Evolutionary conservation across 495 filamentous ascomycete species (phyloP), one percentile per base, ranked within the genome.

Genomic region (Staphylotrichum tortipilum): DNA sequence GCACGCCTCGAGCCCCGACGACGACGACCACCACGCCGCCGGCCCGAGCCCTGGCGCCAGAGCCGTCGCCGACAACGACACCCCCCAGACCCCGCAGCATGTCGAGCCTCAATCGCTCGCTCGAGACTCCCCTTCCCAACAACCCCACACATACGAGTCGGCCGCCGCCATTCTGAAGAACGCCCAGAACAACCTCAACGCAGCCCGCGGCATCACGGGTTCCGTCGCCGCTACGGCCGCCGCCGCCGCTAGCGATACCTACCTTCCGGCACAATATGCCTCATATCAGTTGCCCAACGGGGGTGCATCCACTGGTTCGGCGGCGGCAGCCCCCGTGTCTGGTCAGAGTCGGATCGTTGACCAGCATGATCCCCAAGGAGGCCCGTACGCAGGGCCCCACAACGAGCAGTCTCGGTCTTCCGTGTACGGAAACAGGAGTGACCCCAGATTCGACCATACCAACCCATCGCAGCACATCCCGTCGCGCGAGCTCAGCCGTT

Each of bases 401-500:
- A 84, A 72, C 46, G 81, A 87, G 56, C 76, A 77, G n/a, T 81
- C 80, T 28, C 77, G 77, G 37, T 77, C 80, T 3, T 83, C 82
- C 7, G 68, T 76, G 47, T 76, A 77, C 29, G 77, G 76, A 12
- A 70, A 70, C 31, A 77, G 81, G 41, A 75, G 69, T 55, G 79
- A 81, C 52, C 81, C 83, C 15, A 75, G 84, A 55, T 74, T 76
- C 34, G 78, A 77, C n/a, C 74, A 73, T 10, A 68, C 75, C 31
- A 81, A 78, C 18, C 74, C 83, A 58, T 78, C 84, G 49, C 82
- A 78, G 4, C n/a, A n/a, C n/a, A 74, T 84, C 14, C 82, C 80
- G 6, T 74, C 77, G 29, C 75, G 85, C 57, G 85, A 92, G 56
- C 71, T 75, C 29, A 89, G 80, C 59, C 82, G 84, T 83, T 57